phyloP scores from a whole-genome alignment of 1,284 basidiomycete species.

The Cutaneotrichosporon sp. region DNA sequence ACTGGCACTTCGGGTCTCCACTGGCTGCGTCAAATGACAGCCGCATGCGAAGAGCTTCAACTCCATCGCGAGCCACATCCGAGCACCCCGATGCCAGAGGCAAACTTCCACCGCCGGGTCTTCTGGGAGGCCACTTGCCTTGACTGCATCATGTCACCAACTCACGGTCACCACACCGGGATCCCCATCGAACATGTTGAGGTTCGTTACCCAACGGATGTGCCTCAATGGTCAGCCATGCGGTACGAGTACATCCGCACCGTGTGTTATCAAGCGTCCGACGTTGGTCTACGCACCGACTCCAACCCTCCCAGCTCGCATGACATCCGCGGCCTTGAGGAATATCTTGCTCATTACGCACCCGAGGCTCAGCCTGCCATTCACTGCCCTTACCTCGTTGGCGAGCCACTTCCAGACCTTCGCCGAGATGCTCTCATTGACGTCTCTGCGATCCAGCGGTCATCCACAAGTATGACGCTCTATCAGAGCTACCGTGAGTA shows the following conservation, averaged over 20 bases:
- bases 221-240: constrained; percentile 4
- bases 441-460: constrained; percentile 15
- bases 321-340: constrained; percentile 25
- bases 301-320: constrained; percentile 27
- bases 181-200: constrained; percentile 39
- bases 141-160: constrained; percentile 39
- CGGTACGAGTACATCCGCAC: constrained; percentile 39
- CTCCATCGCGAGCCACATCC: constrained; percentile 43
- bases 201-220: constrained; percentile 25
- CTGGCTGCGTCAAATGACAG: constrained; percentile 41
- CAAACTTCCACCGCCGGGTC: constrained; percentile 37
- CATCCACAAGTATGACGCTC: constrained; percentile 34
- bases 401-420: constrained; percentile 25
- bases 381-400: constrained; percentile 33
- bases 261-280: constrained; percentile 31
- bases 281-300: constrained; percentile 38
- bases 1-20: constrained; percentile 29
- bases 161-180: constrained; percentile 37
- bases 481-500: constrained; percentile 37
- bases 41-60: constrained; percentile 37
- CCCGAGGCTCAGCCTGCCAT: constrained; percentile 18
- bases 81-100: constrained; percentile 31
- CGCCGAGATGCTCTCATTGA: constrained; percentile 7
- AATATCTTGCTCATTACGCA: constrained; percentile 25
- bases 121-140: constrained; percentile 39